Evolutionary conservation across 371 early-diverging fungal genomes (phyloP).

Genomic region (Mucor lusitanicus): DNA sequence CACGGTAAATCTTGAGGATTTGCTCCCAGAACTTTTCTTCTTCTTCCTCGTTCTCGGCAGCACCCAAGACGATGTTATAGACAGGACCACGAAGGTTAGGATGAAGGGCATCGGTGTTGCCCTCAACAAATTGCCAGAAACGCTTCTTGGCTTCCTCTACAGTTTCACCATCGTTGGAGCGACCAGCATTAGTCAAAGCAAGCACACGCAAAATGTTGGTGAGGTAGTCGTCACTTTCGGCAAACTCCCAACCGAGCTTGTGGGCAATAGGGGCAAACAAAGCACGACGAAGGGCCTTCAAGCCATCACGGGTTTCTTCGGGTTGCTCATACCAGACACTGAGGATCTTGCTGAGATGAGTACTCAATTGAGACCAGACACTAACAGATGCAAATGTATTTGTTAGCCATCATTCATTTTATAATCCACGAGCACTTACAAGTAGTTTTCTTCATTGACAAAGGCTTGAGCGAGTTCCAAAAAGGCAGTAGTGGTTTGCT

Average conservation of each 20-base stretch:
- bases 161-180: slow-evolving; percentile 36
- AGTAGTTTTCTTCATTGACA: slow-evolving; percentile 51
- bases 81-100: slow-evolving; percentile 86
- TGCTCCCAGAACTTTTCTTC: slow-evolving; percentile 63
- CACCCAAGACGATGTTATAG: slow-evolving; percentile 71
- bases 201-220: slow-evolving; percentile 50
- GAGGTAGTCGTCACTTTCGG: slow-evolving; percentile 48
- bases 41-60: slow-evolving; percentile 70
- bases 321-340: slow-evolving; percentile 58
- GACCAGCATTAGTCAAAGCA: slow-evolving; percentile 45
- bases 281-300: slow-evolving; percentile 55
- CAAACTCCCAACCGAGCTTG: slow-evolving; percentile 63
- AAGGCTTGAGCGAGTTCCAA: slow-evolving; percentile 56
- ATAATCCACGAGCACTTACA: slow-evolving; percentile 27
- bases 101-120: slow-evolving; percentile 62
- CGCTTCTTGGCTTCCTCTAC: slow-evolving; percentile 47
- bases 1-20: slow-evolving; percentile 73
- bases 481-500: slow-evolving; percentile 55
- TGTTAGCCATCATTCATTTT: background rate
- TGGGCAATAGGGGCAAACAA: slow-evolving; percentile 62
- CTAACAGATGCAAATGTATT: slow-evolving; percentile 4
- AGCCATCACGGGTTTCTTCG: slow-evolving; percentile 39
- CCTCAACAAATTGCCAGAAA: slow-evolving; percentile 47
- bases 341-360: slow-evolving; percentile 50
- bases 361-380: slow-evolving; percentile 55